Conservation (phyloP, 2,329 filamentous ascomycete species). For the Zarea fungicola region DNA sequence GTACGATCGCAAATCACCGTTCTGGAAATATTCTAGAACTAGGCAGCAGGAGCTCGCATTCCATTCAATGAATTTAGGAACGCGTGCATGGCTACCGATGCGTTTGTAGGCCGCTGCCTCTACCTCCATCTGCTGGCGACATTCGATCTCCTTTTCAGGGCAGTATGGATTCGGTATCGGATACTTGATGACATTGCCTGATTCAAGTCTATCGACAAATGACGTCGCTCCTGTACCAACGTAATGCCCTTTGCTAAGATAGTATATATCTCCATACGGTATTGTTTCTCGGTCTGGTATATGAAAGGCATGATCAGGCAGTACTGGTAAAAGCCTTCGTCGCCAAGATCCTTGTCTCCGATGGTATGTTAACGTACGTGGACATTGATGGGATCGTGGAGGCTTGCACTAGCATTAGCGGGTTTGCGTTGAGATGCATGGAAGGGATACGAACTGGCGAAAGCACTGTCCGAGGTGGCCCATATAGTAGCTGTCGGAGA, state of each 20-base stretch:
- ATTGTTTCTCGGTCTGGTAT: slow-evolving; percentile 16
- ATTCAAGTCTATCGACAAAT: slow-evolving; percentile 18
- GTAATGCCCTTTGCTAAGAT: slow-evolving; percentile 18
- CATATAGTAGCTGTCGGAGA: neutral
- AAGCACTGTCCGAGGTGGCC: neutral
- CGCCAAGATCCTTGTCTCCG: slow-evolving; percentile 16
- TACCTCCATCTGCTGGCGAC: slow-evolving; percentile 17
- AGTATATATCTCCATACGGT: slow-evolving; percentile 18
- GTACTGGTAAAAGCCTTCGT: slow-evolving; percentile 16
- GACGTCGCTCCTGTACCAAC: slow-evolving; percentile 17
- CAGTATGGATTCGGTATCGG: slow-evolving; percentile 19
- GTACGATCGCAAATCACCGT: slow-evolving; percentile 22
- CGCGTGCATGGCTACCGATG: slow-evolving; percentile 17
- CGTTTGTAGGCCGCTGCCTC: slow-evolving; percentile 23
- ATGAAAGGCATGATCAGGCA: slow-evolving; percentile 18
- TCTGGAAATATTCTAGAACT: slow-evolving; percentile 23
- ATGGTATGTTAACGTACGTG: neutral
- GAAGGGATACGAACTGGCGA: neutral
- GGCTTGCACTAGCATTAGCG: neutral
- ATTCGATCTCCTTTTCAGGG: neutral
- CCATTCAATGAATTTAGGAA: slow-evolving; percentile 20
- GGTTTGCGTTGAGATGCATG: neutral
- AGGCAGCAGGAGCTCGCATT: slow-evolving; percentile 19
- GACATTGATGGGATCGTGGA: neutral
- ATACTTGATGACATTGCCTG: slow-evolving; percentile 20